A percentile compares a stretch with the other conserved stretches of the same genome.
phyloP scores from a whole-genome alignment of 1,139 yeast genomes.

The Casaregolazyma lundiana region DNA sequence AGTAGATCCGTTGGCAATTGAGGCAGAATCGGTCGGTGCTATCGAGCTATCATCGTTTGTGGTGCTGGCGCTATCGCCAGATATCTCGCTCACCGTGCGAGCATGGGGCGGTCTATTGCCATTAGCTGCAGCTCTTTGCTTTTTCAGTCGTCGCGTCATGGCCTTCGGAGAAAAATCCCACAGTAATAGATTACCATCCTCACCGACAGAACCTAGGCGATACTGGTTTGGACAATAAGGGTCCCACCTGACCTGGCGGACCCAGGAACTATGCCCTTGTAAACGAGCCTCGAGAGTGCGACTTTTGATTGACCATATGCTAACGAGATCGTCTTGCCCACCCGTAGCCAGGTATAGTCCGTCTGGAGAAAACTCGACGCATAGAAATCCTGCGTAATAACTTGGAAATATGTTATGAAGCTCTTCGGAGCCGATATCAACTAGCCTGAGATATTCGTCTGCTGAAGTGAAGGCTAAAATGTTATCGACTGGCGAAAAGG shows the following conservation, averaged over 20 bases:
- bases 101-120: conserved; percentile 6
- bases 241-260: conserved; percentile 47
- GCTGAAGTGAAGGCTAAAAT: conserved; percentile 52
- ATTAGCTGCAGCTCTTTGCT: conserved; percentile 5
- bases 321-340: conserved; percentile 43
- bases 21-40: conserved; percentile 7
- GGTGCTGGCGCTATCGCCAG: background rate
- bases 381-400: conserved; percentile 63
- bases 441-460: conserved; percentile 60
- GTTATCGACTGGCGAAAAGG: conserved; percentile 43
- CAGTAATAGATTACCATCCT: conserved; percentile 60
- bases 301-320: conserved; percentile 31
- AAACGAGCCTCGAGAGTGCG: conserved; percentile 38
- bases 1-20: conserved; percentile 4
- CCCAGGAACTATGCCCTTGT: conserved; percentile 67
- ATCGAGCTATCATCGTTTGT: conserved; percentile 4
- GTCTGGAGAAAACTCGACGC: conserved; percentile 60
- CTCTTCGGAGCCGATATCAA: conserved; percentile 47
- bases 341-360: conserved; percentile 53
- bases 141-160: conserved; percentile 28
- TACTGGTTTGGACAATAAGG: conserved; percentile 41
- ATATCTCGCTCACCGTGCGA: background rate
- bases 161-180: conserved; percentile 74
- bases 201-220: conserved; percentile 62
- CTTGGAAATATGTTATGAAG: conserved; percentile 60